Conservation (phyloP, 2,329 filamentous ascomycete species). For the Nigrograna mackinnonii region DNA sequence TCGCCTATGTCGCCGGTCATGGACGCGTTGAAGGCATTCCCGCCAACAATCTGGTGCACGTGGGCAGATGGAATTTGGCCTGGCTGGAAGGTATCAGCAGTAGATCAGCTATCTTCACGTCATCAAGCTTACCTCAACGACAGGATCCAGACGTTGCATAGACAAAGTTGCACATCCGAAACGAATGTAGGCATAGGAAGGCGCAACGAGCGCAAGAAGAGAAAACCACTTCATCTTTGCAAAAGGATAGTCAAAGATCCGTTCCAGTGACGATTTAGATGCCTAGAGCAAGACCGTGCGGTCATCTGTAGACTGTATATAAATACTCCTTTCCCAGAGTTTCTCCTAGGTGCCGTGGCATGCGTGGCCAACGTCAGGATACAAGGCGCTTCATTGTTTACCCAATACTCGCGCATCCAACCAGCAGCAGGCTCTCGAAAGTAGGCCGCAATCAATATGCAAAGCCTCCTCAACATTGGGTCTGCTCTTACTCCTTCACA, state of each 20-base stretch:
- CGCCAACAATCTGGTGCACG: slow-evolving; percentile 18
- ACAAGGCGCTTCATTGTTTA: not conserved
- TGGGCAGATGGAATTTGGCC: slow-evolving; percentile 15
- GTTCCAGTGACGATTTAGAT: not conserved
- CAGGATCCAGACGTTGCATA: slow-evolving; percentile 16
- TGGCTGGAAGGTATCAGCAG: slow-evolving; percentile 1
- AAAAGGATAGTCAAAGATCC: not conserved
- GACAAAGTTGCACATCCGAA: slow-evolving; percentile 17
- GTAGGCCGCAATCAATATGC: not conserved
- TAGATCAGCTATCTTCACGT: not conserved
- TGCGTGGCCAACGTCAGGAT: not conserved
- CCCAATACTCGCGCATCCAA: not conserved
- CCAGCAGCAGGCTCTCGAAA: not conserved
- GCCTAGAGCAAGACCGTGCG: not conserved
- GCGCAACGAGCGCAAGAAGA: slow-evolving; percentile 9
- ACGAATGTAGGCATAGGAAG: slow-evolving; percentile 15
- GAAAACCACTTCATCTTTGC: slow-evolving; percentile 14
- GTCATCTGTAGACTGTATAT: not conserved
- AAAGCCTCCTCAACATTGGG: not conserved
- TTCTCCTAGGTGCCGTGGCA: not conserved
- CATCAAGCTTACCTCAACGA: slow-evolving; percentile 11
- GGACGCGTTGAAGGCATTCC: slow-evolving; percentile 19
- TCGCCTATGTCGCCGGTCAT: slow-evolving; percentile 26
- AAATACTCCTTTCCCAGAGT: not conserved
- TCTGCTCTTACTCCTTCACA: not conserved